phyloP scores from a whole-genome alignment of 129 eudicot genomes.

The Lactuca saligna region DNA sequence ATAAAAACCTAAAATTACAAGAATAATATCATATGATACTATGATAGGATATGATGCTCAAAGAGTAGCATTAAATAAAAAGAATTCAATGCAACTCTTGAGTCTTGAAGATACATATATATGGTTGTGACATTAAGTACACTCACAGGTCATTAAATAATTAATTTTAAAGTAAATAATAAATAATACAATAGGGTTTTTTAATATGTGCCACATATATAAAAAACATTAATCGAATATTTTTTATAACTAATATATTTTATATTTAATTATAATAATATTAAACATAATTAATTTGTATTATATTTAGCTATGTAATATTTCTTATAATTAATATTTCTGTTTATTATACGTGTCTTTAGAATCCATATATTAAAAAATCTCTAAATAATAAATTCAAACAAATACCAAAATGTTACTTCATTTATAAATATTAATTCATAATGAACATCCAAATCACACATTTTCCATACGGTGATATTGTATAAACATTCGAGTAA shows the following conservation, averaged over 20 bases:
- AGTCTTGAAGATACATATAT: too few species aligned
- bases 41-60: not conserved
- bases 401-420: not conserved
- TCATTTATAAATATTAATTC: constrained; percentile 8
- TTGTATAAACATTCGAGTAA: not conserved
- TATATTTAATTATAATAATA: too few species aligned
- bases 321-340: too few species aligned
- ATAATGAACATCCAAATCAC: not conserved
- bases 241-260: too few species aligned
- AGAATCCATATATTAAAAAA: too few species aligned
- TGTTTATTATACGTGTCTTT: too few species aligned
- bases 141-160: not conserved
- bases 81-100: constrained; percentile 1
- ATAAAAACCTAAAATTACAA: not conserved
- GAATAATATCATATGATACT: not conserved
- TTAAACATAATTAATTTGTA: too few species aligned
- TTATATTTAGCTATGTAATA: too few species aligned
- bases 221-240: too few species aligned
- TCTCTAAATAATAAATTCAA: not conserved
- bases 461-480: constrained; percentile 12
- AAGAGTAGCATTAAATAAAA: not conserved
- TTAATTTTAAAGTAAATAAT: too few species aligned
- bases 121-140: not conserved
- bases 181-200: too few species aligned
- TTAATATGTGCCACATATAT: too few species aligned